These are phyloP conservation scores for Pulveroboletus sp. DNA, from an alignment of 768 basidiomycete genomes.

Conservation along the genomic window DNA sequence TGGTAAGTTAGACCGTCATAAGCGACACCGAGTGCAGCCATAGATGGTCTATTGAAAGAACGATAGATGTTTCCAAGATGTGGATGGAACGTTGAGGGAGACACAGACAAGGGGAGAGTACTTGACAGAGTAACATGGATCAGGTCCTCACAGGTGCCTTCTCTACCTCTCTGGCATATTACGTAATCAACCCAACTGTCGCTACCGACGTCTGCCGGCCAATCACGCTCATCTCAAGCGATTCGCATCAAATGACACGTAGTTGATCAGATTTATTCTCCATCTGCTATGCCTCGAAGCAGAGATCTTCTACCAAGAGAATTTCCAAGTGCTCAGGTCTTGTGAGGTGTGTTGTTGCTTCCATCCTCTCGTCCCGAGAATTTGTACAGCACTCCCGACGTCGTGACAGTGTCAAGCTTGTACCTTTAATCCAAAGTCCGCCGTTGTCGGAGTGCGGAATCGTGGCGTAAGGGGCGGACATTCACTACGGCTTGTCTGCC, in stretches of 20 bases:
- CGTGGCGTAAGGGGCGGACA: background rate
- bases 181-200: slow-evolving; percentile 22
- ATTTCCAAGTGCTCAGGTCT: background rate
- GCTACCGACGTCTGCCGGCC: slow-evolving; percentile 10
- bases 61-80: background rate
- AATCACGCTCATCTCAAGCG: slow-evolving; percentile 9
- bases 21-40: slow-evolving; percentile 25
- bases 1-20: slow-evolving; percentile 19
- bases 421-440: background rate
- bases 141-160: slow-evolving; percentile 9
- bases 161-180: slow-evolving; percentile 13
- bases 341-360: background rate
- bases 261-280: background rate
- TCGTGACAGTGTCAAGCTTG: background rate
- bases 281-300: background rate
- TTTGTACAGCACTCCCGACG: background rate
- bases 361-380: background rate
- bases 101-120: slow-evolving; percentile 5
- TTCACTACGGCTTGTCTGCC: background rate
- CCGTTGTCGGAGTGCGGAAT: background rate
- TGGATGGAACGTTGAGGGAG: slow-evolving; percentile 6
- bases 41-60: slow-evolving; percentile 8
- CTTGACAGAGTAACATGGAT: slow-evolving; percentile 16
- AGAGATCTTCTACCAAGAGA: background rate
- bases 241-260: background rate